Conservation (phyloP, 441 rosid species). For the Euphorbia corollata region DNA sequence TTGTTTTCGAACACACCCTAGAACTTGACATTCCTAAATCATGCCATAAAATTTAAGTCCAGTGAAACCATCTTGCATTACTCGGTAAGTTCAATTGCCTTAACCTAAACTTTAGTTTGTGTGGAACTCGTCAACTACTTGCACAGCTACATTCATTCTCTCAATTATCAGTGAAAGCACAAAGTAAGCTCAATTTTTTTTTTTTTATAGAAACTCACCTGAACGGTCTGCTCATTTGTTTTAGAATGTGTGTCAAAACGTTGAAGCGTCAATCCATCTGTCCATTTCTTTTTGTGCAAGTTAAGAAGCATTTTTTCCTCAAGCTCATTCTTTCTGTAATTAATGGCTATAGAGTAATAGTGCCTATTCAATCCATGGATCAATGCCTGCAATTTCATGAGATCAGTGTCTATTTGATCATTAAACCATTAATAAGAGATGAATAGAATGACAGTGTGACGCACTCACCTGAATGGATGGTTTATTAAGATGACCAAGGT, state of each 20-base stretch:
- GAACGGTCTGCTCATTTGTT: slow-evolving; percentile 91
- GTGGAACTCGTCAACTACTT: neutral
- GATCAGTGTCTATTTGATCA: slow-evolving; percentile 67
- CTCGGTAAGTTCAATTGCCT: slow-evolving; percentile 11
- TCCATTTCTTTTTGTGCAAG: slow-evolving; percentile 98
- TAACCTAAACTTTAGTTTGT: neutral
- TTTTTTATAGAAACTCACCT: slow-evolving; percentile 33
- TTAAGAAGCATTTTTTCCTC: slow-evolving; percentile 99
- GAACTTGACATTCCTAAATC: no score
- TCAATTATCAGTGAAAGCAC: slow-evolving; percentile 1
- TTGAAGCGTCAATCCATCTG: slow-evolving; percentile 83
- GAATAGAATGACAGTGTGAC: neutral
- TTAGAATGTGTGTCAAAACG: slow-evolving; percentile 84
- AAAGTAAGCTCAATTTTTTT: neutral
- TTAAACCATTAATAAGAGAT: slow-evolving; percentile 50
- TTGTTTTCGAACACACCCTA: no score
- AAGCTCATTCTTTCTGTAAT: slow-evolving; percentile 93
- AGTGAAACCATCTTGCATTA: no score
- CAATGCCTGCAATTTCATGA: slow-evolving; percentile 48
- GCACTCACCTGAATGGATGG: slow-evolving; percentile 83
- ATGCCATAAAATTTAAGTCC: no score
- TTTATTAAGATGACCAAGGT: slow-evolving; percentile 92
- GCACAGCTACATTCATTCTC: neutral
- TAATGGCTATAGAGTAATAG: slow-evolving; percentile 93
- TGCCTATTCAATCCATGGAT: slow-evolving; percentile 92